Evolutionary conservation across 345 rosid genomes (phyloP).

Genomic region (Aethionema arabicum): DNA sequence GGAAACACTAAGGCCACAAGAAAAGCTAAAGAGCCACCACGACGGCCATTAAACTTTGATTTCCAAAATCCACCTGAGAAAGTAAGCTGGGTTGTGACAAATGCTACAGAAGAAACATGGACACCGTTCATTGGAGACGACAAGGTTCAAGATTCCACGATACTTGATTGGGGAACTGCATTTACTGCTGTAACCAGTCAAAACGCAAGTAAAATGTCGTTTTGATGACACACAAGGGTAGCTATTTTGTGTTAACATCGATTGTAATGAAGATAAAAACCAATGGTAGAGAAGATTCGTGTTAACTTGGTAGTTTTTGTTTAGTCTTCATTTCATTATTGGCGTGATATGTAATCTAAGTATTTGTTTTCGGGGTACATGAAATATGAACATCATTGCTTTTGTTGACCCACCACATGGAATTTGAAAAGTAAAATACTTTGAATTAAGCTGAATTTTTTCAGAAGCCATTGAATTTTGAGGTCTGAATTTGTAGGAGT

Average conservation of each 20-base stretch:
- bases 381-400: too few species aligned
- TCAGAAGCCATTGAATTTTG: too few species aligned
- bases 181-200: constrained; percentile 38
- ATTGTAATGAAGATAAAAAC: constrained; percentile 2
- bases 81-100: constrained; percentile 53
- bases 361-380: too few species aligned
- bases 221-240: constrained; percentile 4
- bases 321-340: constrained; percentile 7
- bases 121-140: constrained; percentile 42
- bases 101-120: constrained; percentile 44
- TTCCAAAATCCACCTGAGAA: constrained; percentile 48
- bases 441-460: too few species aligned
- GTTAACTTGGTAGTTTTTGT: neutral
- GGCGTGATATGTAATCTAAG: too few species aligned
- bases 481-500: too few species aligned
- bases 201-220: constrained; percentile 28
- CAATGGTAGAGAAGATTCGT: constrained; percentile 20
- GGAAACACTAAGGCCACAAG: constrained; percentile 26
- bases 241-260: neutral
- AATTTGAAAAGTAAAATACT: too few species aligned
- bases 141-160: constrained; percentile 45
- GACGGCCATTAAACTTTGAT: constrained; percentile 43
- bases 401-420: too few species aligned
- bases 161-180: constrained; percentile 49
- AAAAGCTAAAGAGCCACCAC: constrained; percentile 21